phyloP scores from a whole-genome alignment of 768 basidiomycete species.

The Lactifluus hygrophoroides region DNA sequence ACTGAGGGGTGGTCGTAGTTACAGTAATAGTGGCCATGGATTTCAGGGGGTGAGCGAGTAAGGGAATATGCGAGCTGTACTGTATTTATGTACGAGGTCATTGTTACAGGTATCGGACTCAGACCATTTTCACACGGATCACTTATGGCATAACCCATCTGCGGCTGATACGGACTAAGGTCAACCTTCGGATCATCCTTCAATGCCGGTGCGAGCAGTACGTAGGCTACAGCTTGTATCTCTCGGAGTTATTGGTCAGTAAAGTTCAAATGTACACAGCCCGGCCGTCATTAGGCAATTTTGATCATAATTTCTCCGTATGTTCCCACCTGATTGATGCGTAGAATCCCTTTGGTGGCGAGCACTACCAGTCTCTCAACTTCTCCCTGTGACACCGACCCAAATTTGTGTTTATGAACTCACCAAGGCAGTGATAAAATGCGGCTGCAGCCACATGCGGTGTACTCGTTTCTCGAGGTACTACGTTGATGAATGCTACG shows the following conservation, averaged over 20 bases:
- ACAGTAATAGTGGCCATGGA: constrained; percentile 38
- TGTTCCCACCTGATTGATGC: constrained; percentile 48
- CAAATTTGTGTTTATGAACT: constrained; percentile 5
- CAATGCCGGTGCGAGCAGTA: neutral
- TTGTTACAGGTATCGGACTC: neutral
- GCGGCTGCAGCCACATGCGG: constrained; percentile 73
- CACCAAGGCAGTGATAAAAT: constrained; percentile 82
- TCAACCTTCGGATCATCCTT: constrained; percentile 9
- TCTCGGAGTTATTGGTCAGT: neutral
- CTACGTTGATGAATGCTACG: constrained; percentile 58
- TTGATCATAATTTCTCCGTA: constrained; percentile 46
- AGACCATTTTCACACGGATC: constrained; percentile 6
- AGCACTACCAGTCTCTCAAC: constrained; percentile 41
- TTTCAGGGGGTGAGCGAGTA: neutral
- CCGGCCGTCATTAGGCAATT: constrained; percentile 26
- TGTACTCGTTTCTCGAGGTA: constrained; percentile 57
- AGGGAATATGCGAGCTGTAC: neutral
- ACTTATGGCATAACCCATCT: neutral
- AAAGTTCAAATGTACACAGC: neutral
- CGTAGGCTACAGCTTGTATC: no score
- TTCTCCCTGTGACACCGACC: neutral
- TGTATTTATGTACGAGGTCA: constrained; percentile 9
- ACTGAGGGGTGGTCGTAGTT: constrained; percentile 12
- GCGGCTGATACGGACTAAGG: constrained; percentile 8
- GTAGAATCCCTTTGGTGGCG: constrained; percentile 63